Base-by-base conservation (phyloP, 2,329 filamentous ascomycete species). In the Moelleriella libera region DNA sequence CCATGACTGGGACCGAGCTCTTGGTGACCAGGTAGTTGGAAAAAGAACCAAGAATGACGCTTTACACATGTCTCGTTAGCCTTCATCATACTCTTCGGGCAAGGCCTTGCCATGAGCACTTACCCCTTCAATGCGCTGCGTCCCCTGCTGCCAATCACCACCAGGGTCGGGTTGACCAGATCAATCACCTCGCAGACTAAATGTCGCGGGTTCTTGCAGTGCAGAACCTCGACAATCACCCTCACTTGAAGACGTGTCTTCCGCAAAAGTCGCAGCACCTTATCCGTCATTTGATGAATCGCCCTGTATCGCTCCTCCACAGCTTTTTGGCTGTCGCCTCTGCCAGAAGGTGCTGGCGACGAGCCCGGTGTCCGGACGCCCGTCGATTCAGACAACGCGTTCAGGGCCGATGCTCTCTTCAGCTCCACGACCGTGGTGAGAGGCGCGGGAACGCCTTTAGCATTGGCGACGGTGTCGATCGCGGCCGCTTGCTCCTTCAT, bases 161-260 rank as follows among this genome's bases (percentile, higher is more conserved):
- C 90, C 50, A 98, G 71, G 1, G 90, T 97, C 5, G 92, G 92
- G 53, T 84, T 85, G 46, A 97, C 76, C 53, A 87, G 78, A 63
- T 98, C 92, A 64, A 98, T 97, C 68, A 96, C 88, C 69, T 97
- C 92, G 1, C 88, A 94, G 53, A 98, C 88, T 69, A 97, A 76
- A 63, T 96, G 89, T 63, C 92, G 90, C 4, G 92, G 88, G 59
- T 86, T 96, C 73, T 96, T 97, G 81, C 92, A 97, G 66, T 97
- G 92, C 54, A 98, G 83, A 30, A 97, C 90, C 66, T 98, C 92
- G 34, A 98, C 83, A 45, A 95, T 88, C 44, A 96, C 85, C 49
- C 88, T 81, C 45, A 96, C 89, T 63, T 98, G 90, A 49, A 98
- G 71, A 53, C 85, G 80, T 1, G 92, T 98, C 72, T 94, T 95